These are phyloP conservation scores for Colletotrichum cereale DNA, from an alignment of 2,329 filamentous ascomycete species.

Conservation along the genomic window DNA sequence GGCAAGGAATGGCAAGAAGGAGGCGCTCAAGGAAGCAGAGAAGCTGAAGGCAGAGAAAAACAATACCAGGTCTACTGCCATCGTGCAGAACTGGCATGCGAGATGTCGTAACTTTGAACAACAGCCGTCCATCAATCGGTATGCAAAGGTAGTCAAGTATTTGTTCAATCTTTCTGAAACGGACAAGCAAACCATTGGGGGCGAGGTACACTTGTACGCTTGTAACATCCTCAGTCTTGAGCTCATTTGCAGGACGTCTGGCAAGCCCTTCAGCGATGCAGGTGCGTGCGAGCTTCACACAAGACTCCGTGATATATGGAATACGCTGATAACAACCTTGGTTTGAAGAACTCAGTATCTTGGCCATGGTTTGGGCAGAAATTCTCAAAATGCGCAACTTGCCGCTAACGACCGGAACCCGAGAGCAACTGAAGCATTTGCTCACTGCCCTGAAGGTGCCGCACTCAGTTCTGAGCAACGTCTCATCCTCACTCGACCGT, in stretches of 20 bases:
- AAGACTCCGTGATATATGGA: too few species aligned
- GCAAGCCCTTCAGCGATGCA: neutral
- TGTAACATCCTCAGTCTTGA: conserved; percentile 48
- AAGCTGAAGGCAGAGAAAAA: conserved; percentile 51
- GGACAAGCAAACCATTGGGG: conserved; percentile 49
- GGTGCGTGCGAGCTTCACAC: too few species aligned
- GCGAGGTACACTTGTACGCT: conserved; percentile 52
- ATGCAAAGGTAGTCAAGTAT: conserved; percentile 62
- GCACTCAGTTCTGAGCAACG: neutral
- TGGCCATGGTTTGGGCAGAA: conserved; percentile 18
- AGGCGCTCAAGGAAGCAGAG: conserved; percentile 50
- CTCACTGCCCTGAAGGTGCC: conserved; percentile 2
- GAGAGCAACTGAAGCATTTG: neutral
- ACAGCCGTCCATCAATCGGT: conserved; percentile 57
- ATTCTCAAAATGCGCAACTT: neutral
- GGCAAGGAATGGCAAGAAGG: conserved; percentile 52
- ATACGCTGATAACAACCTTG: too few species aligned
- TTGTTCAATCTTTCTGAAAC: conserved; percentile 45
- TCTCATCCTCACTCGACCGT: neutral
- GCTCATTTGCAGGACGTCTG: neutral
- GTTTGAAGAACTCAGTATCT: neutral
- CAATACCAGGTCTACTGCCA: conserved; percentile 45
- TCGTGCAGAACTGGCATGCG: conserved; percentile 58
- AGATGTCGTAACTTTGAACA: conserved; percentile 61
- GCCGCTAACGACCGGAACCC: neutral